Base-by-base conservation (phyloP, 1,139 yeast species). In the Kluyveromyces marxianus region DNA sequence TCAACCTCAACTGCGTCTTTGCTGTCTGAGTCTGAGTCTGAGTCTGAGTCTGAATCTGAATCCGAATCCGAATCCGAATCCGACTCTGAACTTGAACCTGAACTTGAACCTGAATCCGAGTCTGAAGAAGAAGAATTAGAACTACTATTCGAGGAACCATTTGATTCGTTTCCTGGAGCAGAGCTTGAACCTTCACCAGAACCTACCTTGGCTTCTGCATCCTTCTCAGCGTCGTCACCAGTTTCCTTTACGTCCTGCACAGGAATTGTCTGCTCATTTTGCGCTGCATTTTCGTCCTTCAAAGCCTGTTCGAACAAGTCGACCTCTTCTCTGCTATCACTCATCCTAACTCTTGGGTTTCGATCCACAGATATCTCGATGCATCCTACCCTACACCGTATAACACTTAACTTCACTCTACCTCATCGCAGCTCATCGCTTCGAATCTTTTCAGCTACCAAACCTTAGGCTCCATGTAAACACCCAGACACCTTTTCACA, bases 1-100 rank as follows among this genome's bases (percentile, higher is more conserved):
- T 37, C 37, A 6, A 46, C 51, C 26, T 44, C 50, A 24, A 41
- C 50, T 2, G 41, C 45, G 10, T 40, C 44, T 5, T 46, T 50
- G 7, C 41, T 50, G 10, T 44, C 53, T 31, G 46, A 50, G 3
- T 39, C 48, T 7, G 47, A 40, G 10, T n/a, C 25, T 33, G 10
- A 3, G 29, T 25, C 41, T 7, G 37, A 33, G 2, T 40, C 44
- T 10, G 37, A 42, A 26, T 37, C 48, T 4, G 44, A 45, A 25
- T 41, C 35, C 7, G 37, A 34, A 25, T 39, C 46, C 3, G 30
- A 37, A 26, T 33, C 46, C 29, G 41, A 37, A 7, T 39, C 43
- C 7, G 10, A 30, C 32, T 30, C 10, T 30, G 21, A 14, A 14
- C 21, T 10, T 10, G 32, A 14, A 14, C 21, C 2, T 10, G 32